Evolutionary conservation across 176 grass and related monocot genomes (phyloP), one percentile per base, ranked within the genome.

Genomic region (Carex parvula): DNA sequence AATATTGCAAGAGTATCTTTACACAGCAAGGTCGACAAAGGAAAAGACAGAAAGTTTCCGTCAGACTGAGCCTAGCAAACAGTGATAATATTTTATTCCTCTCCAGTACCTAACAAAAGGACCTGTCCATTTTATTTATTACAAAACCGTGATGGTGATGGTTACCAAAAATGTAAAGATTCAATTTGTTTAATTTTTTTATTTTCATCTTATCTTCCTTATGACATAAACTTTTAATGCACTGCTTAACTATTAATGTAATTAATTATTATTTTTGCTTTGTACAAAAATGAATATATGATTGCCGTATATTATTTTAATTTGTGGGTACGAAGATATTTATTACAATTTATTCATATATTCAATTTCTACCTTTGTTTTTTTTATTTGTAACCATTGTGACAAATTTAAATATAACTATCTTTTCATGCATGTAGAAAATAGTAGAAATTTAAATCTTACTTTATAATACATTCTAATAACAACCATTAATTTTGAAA

Each of bases 11-110:
- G 80, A 83, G 80, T 83, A 83, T 83, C 80, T 83, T 83, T 52
- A n/a, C 60, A 65, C 80, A 54, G 80, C 79, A 61, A 68, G 84
- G 42, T 54, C 74, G 92, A 89, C 89, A 90, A 81, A 82, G 87
- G 80, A 90, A 90, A 92, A 91, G 90, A 92, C 90, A 90, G 67
- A 86, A 88, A 88, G 83, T 73, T 84, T 84, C 44, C 78, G 73
- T 89, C 85, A 79, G 89, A 80, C 59, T 82, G 15, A 58, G 79
- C 87, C 86, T 89, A 83, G 89, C 73, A 77, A 84, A 76, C 44
- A 69, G 85, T 67, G 73, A 79, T 37, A 15, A 35, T 20, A 54
- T 3, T 3, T 62, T 61, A 14, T 26, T 53, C 15, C 54, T 81
- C 78, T 81, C 78, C 78, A 81, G 54, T 81, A 3, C n/a, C 18